Conservation (phyloP, 2,329 filamentous ascomycete genomes). For the Aureobasidium musti region DNA sequence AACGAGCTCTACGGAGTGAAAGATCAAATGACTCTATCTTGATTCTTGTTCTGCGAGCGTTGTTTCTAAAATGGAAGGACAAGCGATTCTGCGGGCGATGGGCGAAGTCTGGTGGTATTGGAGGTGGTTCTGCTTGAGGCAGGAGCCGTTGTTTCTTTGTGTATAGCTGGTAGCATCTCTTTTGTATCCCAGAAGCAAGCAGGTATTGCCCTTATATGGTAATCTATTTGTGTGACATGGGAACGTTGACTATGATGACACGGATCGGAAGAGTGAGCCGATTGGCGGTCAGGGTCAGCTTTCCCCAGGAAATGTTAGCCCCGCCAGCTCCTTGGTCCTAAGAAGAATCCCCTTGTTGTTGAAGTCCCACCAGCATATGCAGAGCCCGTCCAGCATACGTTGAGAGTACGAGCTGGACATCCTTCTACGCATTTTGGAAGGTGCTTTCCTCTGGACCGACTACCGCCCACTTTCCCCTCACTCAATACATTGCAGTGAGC, state of each 20-base stretch:
- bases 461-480: background rate
- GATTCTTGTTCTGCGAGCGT: background rate
- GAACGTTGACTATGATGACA: background rate
- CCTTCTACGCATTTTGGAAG: background rate
- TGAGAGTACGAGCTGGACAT: background rate
- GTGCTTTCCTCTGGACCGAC: slow-evolving; percentile 6
- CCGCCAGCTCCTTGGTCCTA: background rate
- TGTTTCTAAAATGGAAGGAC: too few species aligned
- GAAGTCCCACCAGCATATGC: slow-evolving; percentile 27
- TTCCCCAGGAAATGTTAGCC: slow-evolving; percentile 10
- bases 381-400: background rate
- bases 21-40: background rate
- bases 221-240: background rate
- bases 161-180: background rate
- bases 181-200: slow-evolving; percentile 8
- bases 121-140: slow-evolving; percentile 14
- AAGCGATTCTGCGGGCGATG: too few species aligned
- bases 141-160: background rate
- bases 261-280: background rate
- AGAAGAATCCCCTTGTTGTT: slow-evolving; percentile 16
- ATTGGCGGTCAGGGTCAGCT: slow-evolving; percentile 7
- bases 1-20: background rate
- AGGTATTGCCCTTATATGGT: background rate
- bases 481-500: background rate
- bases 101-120: background rate